Base-by-base conservation (phyloP, 257 asterid genomes). In the Lantana camara region DNA sequence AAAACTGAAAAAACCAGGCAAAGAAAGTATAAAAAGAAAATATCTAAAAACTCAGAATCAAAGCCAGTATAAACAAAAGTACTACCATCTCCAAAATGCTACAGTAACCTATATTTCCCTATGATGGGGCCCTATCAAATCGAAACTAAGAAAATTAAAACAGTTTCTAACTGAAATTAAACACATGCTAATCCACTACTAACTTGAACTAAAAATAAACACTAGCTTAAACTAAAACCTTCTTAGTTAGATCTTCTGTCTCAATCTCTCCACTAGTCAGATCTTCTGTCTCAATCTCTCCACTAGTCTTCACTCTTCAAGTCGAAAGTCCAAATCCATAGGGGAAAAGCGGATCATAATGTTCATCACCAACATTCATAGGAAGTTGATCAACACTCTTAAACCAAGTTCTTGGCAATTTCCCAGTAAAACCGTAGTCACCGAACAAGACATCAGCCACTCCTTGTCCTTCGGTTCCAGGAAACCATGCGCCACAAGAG, bases 401-500 rank as follows among this genome's bases (percentile, higher is more conserved):
- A 70, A 88, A 85, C 96, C 95, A 85, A 9, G 87, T 85, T 5
- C 84, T 67, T 1, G 94, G 19, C 10, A 78, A 59, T 60, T 78
- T 85, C 0, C 91, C 91, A 0, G 79, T 83, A 41, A 88, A 88
- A 0, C 80, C 80, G 15, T 75, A 79, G 47, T 85, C 88, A 2
- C 95, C 95, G 45, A 71, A 88, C 4, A 88, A 60, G 7, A 81
- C 83, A 68, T 88, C 91, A 0, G 86, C 68, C 29, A 88, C 79
- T 0, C 96, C 95, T 29, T 76, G 69, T 4, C 95, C 96, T 57
- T 85, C 91, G 1, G 75, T 67, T 0, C 96, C 94, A 0, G 96
- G 96, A 4, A 88, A 61, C 96, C 96, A 83, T 0, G 95, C 91
- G 89, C 95, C 44, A 88, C 88, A 9, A 88, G 51, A 1, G 86